Evolutionary conservation across 1,284 basidiomycete genomes (phyloP).

Genomic region (Termitomyces sp.): DNA sequence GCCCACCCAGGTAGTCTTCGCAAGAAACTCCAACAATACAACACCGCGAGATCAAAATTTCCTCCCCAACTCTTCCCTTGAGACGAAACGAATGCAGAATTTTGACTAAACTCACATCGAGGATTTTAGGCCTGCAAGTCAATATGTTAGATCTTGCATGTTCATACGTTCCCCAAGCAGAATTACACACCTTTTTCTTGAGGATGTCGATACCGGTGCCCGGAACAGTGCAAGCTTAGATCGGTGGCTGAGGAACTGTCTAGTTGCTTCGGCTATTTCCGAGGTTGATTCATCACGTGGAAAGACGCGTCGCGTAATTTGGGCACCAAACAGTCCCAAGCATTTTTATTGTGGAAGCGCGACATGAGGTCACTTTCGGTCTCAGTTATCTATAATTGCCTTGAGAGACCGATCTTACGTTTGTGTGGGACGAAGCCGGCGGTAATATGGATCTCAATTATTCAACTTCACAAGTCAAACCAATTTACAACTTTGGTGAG

Average conservation of each 20-base stretch:
- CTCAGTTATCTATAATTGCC: neutral
- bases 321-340: neutral
- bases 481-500: neutral
- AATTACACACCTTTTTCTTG: conserved; percentile 36
- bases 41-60: conserved; percentile 2
- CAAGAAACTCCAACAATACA: neutral
- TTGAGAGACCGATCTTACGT: neutral
- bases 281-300: neutral
- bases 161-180: conserved; percentile 3
- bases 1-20: neutral
- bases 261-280: conserved; percentile 21
- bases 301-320: neutral
- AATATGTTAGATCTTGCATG: conserved; percentile 4
- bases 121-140: conserved; percentile 9
- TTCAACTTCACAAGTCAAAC: neutral
- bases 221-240: conserved; percentile 18
- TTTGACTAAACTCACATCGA: conserved; percentile 27
- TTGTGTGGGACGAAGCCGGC: neutral
- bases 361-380: neutral
- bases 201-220: conserved; percentile 36
- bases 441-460: neutral
- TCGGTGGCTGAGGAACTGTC: conserved; percentile 34
- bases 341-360: neutral
- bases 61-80: conserved; percentile 1
- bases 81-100: conserved; percentile 12